These are phyloP conservation scores for Phalaenopsis aphrodite DNA, from an alignment of 106 monocot species.

Conservation along the genomic window DNA sequence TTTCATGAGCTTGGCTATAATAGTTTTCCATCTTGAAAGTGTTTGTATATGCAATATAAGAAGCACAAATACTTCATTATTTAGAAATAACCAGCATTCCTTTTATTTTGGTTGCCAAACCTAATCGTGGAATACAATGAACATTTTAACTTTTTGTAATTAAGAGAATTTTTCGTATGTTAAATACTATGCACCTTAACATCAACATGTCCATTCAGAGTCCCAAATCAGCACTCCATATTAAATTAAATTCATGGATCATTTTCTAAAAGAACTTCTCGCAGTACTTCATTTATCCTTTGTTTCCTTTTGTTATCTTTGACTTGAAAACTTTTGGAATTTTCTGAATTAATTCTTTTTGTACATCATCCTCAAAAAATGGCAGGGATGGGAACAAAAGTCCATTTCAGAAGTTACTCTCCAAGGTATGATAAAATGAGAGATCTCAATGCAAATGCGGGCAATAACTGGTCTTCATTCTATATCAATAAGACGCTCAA, in stretches of 20 bases:
- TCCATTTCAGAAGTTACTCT: slow-evolving; percentile 38
- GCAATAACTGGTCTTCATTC: slow-evolving; percentile 22
- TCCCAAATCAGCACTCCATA: background rate
- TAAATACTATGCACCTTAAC: background rate
- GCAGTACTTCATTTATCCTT: background rate
- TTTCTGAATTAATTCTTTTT: background rate
- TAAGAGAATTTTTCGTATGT: background rate
- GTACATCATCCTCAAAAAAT: background rate
- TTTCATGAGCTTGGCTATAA: background rate
- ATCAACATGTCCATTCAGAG: background rate
- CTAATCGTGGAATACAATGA: background rate
- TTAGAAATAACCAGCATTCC: background rate
- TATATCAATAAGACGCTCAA: slow-evolving; percentile 24
- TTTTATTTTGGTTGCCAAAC: background rate
- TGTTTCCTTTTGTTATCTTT: background rate
- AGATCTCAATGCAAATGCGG: slow-evolving; percentile 31
- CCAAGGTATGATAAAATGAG: slow-evolving; percentile 31
- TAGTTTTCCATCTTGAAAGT: background rate
- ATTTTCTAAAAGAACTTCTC: background rate
- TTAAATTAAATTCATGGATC: background rate
- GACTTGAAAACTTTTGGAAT: background rate
- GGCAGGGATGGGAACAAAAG: slow-evolving; percentile 57
- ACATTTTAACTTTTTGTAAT: background rate
- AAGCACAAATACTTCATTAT: background rate
- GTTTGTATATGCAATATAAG: background rate